Base-by-base conservation (phyloP, 805 yeast species). In the Metschnikowia kofuensis region DNA sequence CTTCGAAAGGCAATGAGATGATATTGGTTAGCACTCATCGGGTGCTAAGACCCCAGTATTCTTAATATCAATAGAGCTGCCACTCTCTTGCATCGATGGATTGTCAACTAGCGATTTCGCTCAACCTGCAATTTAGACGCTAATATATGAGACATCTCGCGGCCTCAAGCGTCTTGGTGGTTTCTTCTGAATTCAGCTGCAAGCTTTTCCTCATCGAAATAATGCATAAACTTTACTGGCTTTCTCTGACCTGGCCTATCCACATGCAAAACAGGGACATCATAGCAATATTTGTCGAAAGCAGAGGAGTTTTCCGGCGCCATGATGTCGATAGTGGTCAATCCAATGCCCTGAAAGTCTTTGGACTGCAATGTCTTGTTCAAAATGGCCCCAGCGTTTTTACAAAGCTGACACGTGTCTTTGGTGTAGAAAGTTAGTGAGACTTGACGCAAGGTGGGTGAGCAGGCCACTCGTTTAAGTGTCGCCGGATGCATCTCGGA, bases 211-310 rank as follows among this genome's bases (percentile, higher is more conserved):
- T 76, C 74, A 47, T 82, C 69, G 48, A 87, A 75, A 47, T 80
- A 74, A 65, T 87, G 92, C 85, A 86, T 85, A 60, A 83, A 80
- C 57, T 81, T 83, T 6, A 77, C 74, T 2, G 83, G 76, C 40
- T 76, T 71, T 32, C 59, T 67, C 44, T 75, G 77, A 7, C 62
- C 64, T 1, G 61, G 68, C 49, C 82, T 70, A 56, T 83, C 84
- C 8, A 87, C 72, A 61, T 87, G 91, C 38, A 87, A 60, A 0
- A 87, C 95, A 0, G 95, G 95, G 6, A 87, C 85, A 60, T 87
- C 95, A 61, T 82, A 85, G 56, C 90, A 81, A 56, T 86, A 87
- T 51, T 75, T 72, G 44, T 85, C 87, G 75, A 83, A 85, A 84
- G 89, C 85, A 42, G 74, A 69, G 42, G 77, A 69, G 58, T 86